These are phyloP conservation scores for Tephrocybe sp. DNA, from an alignment of 768 basidiomycete genomes.

Conservation along the genomic window DNA sequence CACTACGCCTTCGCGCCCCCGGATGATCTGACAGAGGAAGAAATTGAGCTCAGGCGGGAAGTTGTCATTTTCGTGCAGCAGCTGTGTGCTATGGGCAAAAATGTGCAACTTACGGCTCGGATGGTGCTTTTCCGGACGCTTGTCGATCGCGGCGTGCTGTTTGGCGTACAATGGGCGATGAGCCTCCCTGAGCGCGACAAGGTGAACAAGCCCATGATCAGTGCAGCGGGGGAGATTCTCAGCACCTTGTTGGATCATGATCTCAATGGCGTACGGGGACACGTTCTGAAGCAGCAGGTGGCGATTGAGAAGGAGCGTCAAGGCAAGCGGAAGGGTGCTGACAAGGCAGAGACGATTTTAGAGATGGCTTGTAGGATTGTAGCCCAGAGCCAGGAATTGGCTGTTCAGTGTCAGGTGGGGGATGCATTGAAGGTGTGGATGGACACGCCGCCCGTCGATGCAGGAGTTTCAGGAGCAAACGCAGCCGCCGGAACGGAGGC, in stretches of 20 bases:
- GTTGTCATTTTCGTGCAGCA: conserved; percentile 89
- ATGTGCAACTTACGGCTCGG: conserved; percentile 86
- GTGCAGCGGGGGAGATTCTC: conserved; percentile 83
- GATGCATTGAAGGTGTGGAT: conserved; percentile 83
- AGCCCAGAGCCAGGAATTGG: conserved; percentile 77
- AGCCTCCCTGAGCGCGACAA: conserved; percentile 58
- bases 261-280: conserved; percentile 77
- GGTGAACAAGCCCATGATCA: conserved; percentile 55
- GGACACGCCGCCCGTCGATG: conserved; percentile 60
- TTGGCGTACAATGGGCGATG: conserved; percentile 92
- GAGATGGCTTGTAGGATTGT: conserved; percentile 75
- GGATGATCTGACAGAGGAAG: conserved; percentile 52
- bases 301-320: conserved; percentile 68
- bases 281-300: conserved; percentile 77
- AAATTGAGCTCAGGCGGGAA: conserved; percentile 61
- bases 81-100: conserved; percentile 94
- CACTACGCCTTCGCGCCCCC: conserved; percentile 56
- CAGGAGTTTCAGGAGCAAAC: conserved; percentile 20
- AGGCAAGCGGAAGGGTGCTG: conserved; percentile 51
- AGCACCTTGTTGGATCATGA: conserved; percentile 89
- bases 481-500: conserved; percentile 32
- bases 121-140: conserved; percentile 83
- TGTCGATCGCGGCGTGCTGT: conserved; percentile 84
- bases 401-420: conserved; percentile 86
- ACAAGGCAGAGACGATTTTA: conserved; percentile 71